Evolutionary conservation across 371 early-diverging fungal species (phyloP), one percentile per base, ranked within the genome.

Genomic region (Mucor piriformis): DNA sequence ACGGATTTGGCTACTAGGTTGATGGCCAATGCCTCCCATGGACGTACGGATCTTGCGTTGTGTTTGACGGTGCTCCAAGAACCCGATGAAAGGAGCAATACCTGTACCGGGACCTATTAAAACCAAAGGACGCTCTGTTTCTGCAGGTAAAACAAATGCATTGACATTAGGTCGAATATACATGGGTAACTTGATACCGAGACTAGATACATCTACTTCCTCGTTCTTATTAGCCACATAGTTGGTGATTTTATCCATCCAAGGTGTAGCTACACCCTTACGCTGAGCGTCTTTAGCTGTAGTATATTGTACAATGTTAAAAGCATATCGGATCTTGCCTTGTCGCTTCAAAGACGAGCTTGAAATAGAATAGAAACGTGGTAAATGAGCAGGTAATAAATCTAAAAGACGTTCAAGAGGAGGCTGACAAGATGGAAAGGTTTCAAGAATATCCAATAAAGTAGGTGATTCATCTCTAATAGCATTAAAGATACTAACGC

Each of bases 91-190:
- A 11, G 96, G 95, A 6, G 96, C 91, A 48, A 96, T 81, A 25
- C 96, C 96, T 5, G 96, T 95, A 51, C 96, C 96, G 3, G 93
- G 89, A 1, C 93, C 89, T 23, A 96, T 82, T 72, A 95, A 68
- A 2, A 95, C 55, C 20, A 93, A 67, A 0, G 91, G 91, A 15
- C 72, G 76, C 3, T 66, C 55, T 15, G 73, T 65, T 24, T 81
- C 74, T 16, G 51, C 40, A 32, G 92, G 92, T 40, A 91, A 73
- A 11, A 68, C 73, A 74, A 95, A 89, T 6, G 69, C 73, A 48
- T 70, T 77, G 29, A 69, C 56, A 23, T 78, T 84, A 3, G 74
- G 80, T 23, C 83, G 77, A 34, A 85, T 76, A 66, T 84, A 90
- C 13, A 92, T 65, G 23, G 81, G 81, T 0, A 81, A 59, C 18